Base-by-base conservation (phyloP, 441 rosid genomes). In the Pelargonium fulgidum region DNA sequence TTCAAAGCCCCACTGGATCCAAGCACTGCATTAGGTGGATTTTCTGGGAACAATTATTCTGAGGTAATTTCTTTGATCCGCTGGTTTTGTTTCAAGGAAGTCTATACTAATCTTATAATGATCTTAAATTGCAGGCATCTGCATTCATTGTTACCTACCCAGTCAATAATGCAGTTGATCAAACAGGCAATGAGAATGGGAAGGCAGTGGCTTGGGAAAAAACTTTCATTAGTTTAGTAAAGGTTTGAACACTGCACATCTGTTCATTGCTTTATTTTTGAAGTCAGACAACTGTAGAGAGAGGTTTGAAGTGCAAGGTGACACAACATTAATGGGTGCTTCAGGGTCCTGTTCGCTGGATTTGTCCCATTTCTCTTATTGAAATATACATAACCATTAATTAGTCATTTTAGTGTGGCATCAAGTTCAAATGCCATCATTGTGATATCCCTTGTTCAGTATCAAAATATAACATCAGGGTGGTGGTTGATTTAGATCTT, bases 1-100 rank as follows among this genome's bases (percentile, higher is more conserved):
- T 88, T 86, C 75, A 62, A 88, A 76, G 93, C 87, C 63, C 93
- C 93, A 36, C 84, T 86, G 76, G 93, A 86, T 81, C 93, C 93
- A 73, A 88, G 89, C 81, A 84, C 89, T 62, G 84, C 79, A 68
- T 73, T 88, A 69, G 93, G 93, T 69, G 93, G 91, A 47, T 88
- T 88, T 80, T 73, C 87, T 48, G 87, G 87, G 75, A 83, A 76
- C 74, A 86, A 82, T 72, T 86, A 79, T 76, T 80, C 91, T 3
- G 91, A 86, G 93, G 93, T 86, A 81, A 77, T 65, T 48, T 33
- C 65, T 80, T 76, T 75, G 33, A 75, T 73, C 70, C 17, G 59
- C 64, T 70, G 72, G 66, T 71, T 78, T 42, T 42, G 47, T 68
- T 65, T 76, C 44, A 36, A 36, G 41, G 41, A 63, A 72, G 52